Conservation (phyloP, 331 rosid species). For the Stylosanthes scabra region DNA sequence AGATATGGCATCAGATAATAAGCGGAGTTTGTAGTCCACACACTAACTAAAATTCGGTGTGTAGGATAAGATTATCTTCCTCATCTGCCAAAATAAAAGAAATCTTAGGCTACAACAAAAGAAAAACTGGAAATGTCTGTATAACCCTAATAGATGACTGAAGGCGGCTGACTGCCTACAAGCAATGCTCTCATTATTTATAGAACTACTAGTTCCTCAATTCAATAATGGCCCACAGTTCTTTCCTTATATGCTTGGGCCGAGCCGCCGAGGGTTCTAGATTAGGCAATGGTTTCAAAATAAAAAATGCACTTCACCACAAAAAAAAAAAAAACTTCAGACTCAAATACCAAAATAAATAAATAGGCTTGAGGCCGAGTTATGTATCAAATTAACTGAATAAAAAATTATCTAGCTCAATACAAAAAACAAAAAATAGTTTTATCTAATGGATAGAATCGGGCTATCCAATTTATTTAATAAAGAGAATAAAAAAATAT, state of each 20-base stretch:
- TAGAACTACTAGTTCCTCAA: neutral
- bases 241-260: neutral
- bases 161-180: rapidly evolving
- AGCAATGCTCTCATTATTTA: slow-evolving; percentile 33
- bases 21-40: slow-evolving; percentile 52
- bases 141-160: slow-evolving; percentile 36
- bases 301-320: neutral
- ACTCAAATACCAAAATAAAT: neutral
- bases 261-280: neutral
- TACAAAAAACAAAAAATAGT: no score
- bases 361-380: no score
- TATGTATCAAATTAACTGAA: no score
- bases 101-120: no score
- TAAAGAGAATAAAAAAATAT: no score
- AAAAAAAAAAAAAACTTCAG: neutral
- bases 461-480: no score
- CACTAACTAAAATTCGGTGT: slow-evolving; percentile 42
- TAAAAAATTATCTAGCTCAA: no score
- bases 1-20: slow-evolving; percentile 51
- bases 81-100: slow-evolving; percentile 35
- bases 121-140: neutral
- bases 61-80: slow-evolving; percentile 46
- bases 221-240: neutral
- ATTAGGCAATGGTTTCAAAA: neutral
- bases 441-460: no score